Evolutionary conservation across 768 basidiomycete genomes (phyloP), one percentile per base, ranked within the genome.

Genomic region (Amanita phalloides): DNA sequence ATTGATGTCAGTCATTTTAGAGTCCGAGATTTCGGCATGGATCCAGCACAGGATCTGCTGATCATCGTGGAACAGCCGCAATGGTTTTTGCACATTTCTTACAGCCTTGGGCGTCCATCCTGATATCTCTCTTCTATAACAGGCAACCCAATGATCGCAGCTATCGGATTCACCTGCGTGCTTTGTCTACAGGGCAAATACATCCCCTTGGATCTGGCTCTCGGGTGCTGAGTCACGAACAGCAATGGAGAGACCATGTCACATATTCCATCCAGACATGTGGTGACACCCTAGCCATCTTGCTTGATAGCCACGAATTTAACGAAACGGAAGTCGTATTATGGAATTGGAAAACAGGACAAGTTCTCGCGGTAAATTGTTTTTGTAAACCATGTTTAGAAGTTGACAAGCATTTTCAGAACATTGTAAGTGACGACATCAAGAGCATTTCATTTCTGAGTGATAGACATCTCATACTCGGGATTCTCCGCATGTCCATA

Each of bases 311-410:
- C 51, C 53, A 53, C 7, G 67, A 64, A 36, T 53, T 51, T 6
- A 59, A 60, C 32, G 67, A 67, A 43, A 74, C 70, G 28, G 75
- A 79, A 56, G 60, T 85, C 10, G 64, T 74, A 21, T 65, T 82
- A 20, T 86, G 81, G 82, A 74, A 86, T 50, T 86, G 84, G 85
- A 77, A 76, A 59, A 79, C 74, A 3, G 79, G 79, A 5, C 57
- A 62, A 8, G 60, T 68, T 6, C 60, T 78, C 56, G 53, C 75
- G 55, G 83, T 86, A 57, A 68, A 76, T 67, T 20, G 13, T 39
- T 17, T 17, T 25, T 21, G 39, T 35, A 13, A 45, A 6, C 35
- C 26, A 32, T 20, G n/a, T 41, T 45, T 21, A 53, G 39, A 30
- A 4, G 20, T 5, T 42, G 45, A 43, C 44, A 51, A 4, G 17